Evolutionary conservation across 2,329 filamentous ascomycete genomes (phyloP), one percentile per base, ranked within the genome.

Genomic region (Drechslerella dactyloides): DNA sequence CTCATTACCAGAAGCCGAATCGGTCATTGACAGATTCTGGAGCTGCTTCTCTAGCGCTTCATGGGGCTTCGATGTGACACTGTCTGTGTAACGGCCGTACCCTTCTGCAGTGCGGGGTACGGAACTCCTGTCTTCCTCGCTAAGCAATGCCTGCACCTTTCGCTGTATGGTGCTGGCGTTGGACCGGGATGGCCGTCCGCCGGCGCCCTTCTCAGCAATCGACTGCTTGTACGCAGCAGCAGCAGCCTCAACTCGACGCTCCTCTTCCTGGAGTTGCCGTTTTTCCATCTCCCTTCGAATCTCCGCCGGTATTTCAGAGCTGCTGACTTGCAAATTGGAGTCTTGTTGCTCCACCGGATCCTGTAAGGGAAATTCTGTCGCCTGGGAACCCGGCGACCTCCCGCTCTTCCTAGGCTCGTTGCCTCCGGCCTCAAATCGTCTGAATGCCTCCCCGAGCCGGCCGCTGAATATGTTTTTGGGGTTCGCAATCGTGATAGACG

Each of bases 361-460:
- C 84, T 83, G 40, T 85, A 85, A 66, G 88, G 87, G 0, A 23
- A 77, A 77, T 35, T 76, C 74, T 51, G 79, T 79, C 53, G 75
- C 69, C 11, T 80, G 77, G 46, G 76, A 76, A 82, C 82, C 69
- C 10, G 65, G 46, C 3, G 74, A 75, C 13, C 75, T 74, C n/a
- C 74, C 73, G n/a, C 75, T 73, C n/a, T 74, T 77, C 69, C 79
- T 80, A 69, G 66, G 44, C 13, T 70, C 66, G 10, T 59, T 33
- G 17, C 33, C 59, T 5, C 59, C 51, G 2, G 59, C 82, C 85
- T 99, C 94, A 75, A 97, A 97, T 4, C 90, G 86, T 77, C 93
- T 91, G 81, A 97, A 97, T 1, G 93, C 93, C 76, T 97, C 93
- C 0, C 93, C 91, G 78, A 97, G 97, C 75, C 89, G 91, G 23